Percentiles rank a stretch among this genome's conserved stretches.
Evolutionary conservation across 1,284 basidiomycete genomes (phyloP).

Genomic region (Phylloboletellus chloephorus): DNA sequence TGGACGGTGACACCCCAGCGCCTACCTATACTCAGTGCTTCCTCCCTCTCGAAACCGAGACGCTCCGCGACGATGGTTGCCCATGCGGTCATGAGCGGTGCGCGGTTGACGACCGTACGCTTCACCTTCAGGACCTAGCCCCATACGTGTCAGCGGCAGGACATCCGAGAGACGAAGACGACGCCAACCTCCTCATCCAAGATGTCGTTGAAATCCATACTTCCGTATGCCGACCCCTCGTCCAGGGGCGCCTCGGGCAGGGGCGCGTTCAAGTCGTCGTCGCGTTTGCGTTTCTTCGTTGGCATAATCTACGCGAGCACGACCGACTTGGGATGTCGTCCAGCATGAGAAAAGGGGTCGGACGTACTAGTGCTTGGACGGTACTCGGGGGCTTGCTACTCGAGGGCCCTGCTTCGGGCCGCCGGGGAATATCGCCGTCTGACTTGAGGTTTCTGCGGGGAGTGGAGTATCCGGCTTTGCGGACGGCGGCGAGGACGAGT

Average conservation of each 20-base stretch:
- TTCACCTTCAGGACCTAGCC: conserved; percentile 55
- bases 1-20: conserved; percentile 1
- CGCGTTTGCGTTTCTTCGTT: conserved; percentile 50
- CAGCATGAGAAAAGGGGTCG: conserved; percentile 16
- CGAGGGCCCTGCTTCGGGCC: conserved; percentile 10
- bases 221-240: conserved; percentile 46
- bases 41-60: conserved; percentile 80
- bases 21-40: conserved; percentile 84
- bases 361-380: conserved; percentile 23
- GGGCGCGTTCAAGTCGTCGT: conserved; percentile 51
- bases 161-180: neutral
- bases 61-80: conserved; percentile 79
- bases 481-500: conserved; percentile 56
- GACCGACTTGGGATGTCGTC: conserved; percentile 6
- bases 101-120: conserved; percentile 76
- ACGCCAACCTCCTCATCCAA: conserved; percentile 58
- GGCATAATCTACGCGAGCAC: conserved; percentile 36
- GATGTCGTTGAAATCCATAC: conserved; percentile 67
- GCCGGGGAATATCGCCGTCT: neutral
- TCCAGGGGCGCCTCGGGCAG: conserved; percentile 50
- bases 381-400: conserved; percentile 6
- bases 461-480: conserved; percentile 53
- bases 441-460: conserved; percentile 11
- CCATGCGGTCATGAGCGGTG: conserved; percentile 94
- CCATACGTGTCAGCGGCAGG: conserved; percentile 2